These are phyloP conservation scores for Pleurotus tuoliensis DNA, from an alignment of 768 basidiomycete genomes.

Conservation along the genomic window DNA sequence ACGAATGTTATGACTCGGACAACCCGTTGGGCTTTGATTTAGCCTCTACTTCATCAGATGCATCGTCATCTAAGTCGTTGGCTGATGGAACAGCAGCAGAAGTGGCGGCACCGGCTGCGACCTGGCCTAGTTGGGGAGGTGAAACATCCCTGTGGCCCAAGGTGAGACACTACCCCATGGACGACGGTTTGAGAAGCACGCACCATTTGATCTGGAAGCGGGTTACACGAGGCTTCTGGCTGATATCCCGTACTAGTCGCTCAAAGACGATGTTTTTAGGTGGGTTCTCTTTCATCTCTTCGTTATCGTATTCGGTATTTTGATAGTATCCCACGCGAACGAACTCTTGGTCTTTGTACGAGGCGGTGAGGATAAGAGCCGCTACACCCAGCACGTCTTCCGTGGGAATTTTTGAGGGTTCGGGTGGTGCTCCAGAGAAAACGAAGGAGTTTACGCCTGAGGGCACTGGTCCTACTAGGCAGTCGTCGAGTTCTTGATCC, in stretches of 20 bases:
- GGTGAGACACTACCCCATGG: background rate
- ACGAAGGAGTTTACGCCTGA: slow-evolving; percentile 97
- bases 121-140: slow-evolving; percentile 41
- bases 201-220: slow-evolving; percentile 88
- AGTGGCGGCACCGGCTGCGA: slow-evolving; percentile 57
- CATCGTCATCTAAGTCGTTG: slow-evolving; percentile 51
- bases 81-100: slow-evolving; percentile 75
- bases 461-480: slow-evolving; percentile 96
- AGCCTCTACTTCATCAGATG: slow-evolving; percentile 25
- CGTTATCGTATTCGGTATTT: slow-evolving; percentile 97
- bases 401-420: slow-evolving; percentile 77
- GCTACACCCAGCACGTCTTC: slow-evolving; percentile 95
- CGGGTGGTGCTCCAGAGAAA: slow-evolving; percentile 85
- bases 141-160: slow-evolving; percentile 53
- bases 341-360: slow-evolving; percentile 96
- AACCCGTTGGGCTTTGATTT: slow-evolving; percentile 13
- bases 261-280: slow-evolving; percentile 72
- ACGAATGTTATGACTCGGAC: slow-evolving; percentile 18
- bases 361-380: slow-evolving; percentile 94
- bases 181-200: slow-evolving; percentile 18
- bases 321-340: slow-evolving; percentile 99
- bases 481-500: slow-evolving; percentile 97
- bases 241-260: slow-evolving; percentile 81
- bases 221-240: slow-evolving; percentile 89
- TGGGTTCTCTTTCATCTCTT: slow-evolving; percentile 79